Conservation (phyloP, 2,329 filamentous ascomycete species). For the Ophidiomyces ophidiicola region DNA sequence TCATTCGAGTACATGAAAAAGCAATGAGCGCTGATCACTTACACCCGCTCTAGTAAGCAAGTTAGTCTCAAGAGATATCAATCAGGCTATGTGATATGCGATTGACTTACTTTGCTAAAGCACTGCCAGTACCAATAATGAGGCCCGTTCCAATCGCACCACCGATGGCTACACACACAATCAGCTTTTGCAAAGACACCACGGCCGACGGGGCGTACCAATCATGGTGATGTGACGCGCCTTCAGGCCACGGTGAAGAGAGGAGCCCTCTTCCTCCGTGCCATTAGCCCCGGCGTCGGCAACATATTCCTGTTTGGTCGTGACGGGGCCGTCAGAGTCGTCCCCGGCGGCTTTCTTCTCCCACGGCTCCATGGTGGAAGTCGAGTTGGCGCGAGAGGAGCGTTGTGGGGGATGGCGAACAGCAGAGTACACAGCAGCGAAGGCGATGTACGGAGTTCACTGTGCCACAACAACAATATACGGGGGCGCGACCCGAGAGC, state of each 20-base stretch:
- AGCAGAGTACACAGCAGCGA: neutral
- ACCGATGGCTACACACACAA: conserved; percentile 34
- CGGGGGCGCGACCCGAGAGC: no score
- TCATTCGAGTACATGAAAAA: neutral
- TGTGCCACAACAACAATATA: no score
- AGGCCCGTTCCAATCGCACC: conserved; percentile 47
- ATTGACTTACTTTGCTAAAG: conserved; percentile 26
- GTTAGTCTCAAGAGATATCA: conserved; percentile 12
- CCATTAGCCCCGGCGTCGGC: conserved; percentile 12
- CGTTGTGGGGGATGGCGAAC: neutral
- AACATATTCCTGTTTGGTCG: conserved; percentile 11
- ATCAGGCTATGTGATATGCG: neutral
- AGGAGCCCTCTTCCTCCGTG: conserved; percentile 22
- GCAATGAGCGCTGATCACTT: conserved; percentile 16
- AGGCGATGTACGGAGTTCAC: no score
- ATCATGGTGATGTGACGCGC: conserved; percentile 49
- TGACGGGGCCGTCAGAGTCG: conserved; percentile 10
- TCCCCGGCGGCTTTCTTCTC: conserved; percentile 12
- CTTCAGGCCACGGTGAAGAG: conserved; percentile 37
- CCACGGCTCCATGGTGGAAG: conserved; percentile 12
- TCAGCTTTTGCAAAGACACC: conserved; percentile 22
- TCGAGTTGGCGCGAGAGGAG: neutral
- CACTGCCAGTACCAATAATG: conserved; percentile 43
- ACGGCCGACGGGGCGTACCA: conserved; percentile 34
- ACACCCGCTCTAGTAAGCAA: conserved; percentile 25